These are phyloP conservation scores for Glutinoglossum americanum DNA, from an alignment of 495 filamentous ascomycete genomes.

Conservation along the genomic window DNA sequence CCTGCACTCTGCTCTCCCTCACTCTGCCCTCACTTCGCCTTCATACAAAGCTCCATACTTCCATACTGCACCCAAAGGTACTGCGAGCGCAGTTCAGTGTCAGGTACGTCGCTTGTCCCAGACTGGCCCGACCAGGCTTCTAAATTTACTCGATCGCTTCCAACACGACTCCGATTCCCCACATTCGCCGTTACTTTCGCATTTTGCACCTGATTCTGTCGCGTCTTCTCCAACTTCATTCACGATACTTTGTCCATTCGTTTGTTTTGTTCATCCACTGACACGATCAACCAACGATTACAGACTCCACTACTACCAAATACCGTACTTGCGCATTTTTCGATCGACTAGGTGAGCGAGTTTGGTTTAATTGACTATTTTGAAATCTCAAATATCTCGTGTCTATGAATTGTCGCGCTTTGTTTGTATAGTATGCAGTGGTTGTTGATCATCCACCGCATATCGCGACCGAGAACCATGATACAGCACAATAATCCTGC, in stretches of 20 bases:
- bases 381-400: background rate
- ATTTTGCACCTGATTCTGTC: constrained; percentile 1
- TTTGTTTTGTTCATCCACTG: constrained; percentile 6
- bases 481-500: background rate
- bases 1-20: constrained; percentile 13
- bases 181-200: background rate
- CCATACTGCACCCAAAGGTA: constrained; percentile 18
- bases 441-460: background rate
- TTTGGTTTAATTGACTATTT: constrained; percentile 1
- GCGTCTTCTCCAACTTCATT: constrained; percentile 3
- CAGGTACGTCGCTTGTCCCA: constrained; percentile 3
- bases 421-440: background rate
- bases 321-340: background rate
- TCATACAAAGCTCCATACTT: constrained; percentile 38
- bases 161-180: background rate
- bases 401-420: constrained; percentile 1
- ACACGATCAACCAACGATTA: background rate
- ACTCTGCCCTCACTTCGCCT: constrained; percentile 25
- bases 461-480: constrained; percentile 3
- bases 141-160: constrained; percentile 6
- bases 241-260: constrained; percentile 1
- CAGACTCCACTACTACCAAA: background rate
- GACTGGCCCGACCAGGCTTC: constrained; percentile 3
- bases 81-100: background rate
- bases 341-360: constrained; percentile 4